Base-by-base conservation (phyloP, 1,284 basidiomycete genomes). In the Ceratobasidium sp. region DNA sequence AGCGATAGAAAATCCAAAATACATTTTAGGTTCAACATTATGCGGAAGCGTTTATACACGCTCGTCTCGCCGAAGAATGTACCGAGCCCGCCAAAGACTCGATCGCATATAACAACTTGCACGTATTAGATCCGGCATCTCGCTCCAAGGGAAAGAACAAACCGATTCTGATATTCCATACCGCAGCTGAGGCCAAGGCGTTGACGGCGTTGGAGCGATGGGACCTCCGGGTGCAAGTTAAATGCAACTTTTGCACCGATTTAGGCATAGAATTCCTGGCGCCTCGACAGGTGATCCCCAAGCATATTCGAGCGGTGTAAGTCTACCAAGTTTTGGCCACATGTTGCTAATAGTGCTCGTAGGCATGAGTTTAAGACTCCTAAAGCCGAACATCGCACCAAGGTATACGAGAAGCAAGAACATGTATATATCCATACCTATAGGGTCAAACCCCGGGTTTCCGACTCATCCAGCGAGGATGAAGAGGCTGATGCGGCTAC, bases 1-100 rank as follows among this genome's bases (percentile, higher is more conserved):
- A 33, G 26, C 48, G 20, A 17, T 28, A 20, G n/a, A n/a, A n/a
- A n/a, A n/a, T 50, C 3, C 66, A n/a, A 5, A 38, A n/a, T 33
- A 3, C 23, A 3, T 42, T 28, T 42, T 33, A 68, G 66, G 33
- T 68, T n/a, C 66, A 68, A 15, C 66, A 68, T 28, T 68, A 52
- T 40, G 48, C 50, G 3, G 66, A 68, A 28, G 23, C 66, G 5
- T n/a, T n/a, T n/a, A n/a, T 40, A 10, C 28, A 54, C 28, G 48
- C 48, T 13, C 66, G 48, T 7, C 28, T 38, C 4, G 66, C 66
- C 3, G 23, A 68, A 23, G 4, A 33, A 20, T 12, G n/a, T n/a
- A 15, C 20, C 17, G 17, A 6, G 20, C 13, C 48, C 15, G 26
- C 23, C 3, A 68, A 40, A 9, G 15, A 4, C n/a, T n/a, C 48